Evolutionary conservation across 345 rosid genomes (phyloP), one percentile per base, ranked within the genome.

Genomic region (Pistacia atlantica): DNA sequence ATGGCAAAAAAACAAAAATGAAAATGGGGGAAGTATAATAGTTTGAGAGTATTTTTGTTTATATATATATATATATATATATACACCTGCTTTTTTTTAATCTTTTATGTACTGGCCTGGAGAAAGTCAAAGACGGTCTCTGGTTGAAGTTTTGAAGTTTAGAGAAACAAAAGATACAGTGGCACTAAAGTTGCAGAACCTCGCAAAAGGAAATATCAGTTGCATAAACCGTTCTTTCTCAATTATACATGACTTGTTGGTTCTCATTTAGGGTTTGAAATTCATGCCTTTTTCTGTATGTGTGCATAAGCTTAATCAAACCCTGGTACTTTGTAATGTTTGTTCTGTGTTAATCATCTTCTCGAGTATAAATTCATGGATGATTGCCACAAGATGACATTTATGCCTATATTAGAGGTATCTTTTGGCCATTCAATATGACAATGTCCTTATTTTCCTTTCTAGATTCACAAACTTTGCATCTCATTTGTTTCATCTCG

Each of bases 21-120:
- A 22, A 22, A 22, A 22, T 22, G 25, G 25, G 25, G 25, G 25
- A 22, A 22, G 25, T 22, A 22, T 22, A 22, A 22, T 22, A 22
- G 25, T 16, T 13, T 11, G 51, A 38, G 63, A 51, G 45, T 56
- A n/a, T 17, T 10, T 72, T 51, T 65, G 42, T 48, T 75, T 58
- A 75, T 49, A 46, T 57, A 31, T 69, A 18, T 64, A 35, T n/a
- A n/a, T n/a, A n/a, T 58, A 75, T 49, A 46, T 57, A 31, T 69
- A 18, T 64, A 35, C 66, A 54, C 68, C 56, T 46, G 68, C 51
- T 59, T 73, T 22, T 58, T 65, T 46, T 77, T 83, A 58, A 79
- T 76, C 31, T 52, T 80, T 62, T 80, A 90, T 90, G 91, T 81
- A 77, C 87, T 84, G 82, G 75, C 75, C 82, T 78, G 75, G 84